Evolutionary conservation across 179 eudicot species (phyloP), one percentile per base, ranked within the genome.

Genomic region (Actinidia polygama): DNA sequence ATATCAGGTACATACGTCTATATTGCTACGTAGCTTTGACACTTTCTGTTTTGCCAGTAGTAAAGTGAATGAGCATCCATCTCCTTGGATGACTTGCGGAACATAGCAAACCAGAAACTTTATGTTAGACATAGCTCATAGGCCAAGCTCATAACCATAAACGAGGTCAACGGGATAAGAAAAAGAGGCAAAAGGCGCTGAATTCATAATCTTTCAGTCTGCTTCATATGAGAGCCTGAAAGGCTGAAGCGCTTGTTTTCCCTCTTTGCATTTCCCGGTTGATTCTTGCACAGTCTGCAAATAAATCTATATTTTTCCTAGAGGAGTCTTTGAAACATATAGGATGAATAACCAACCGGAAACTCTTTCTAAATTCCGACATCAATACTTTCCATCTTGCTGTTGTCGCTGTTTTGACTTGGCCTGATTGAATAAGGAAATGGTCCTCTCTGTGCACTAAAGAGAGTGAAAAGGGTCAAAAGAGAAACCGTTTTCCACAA

Each of bases 1-100:
- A 63, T 82, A 59, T 87, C 93, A 89, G 91, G 99, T 93, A 87
- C 49, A 49, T 64, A 68, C 79, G 70, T 73, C 62, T 46, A n/a
- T 70, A 24, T 68, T 46, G 23, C 44, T 49, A 19, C 30, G 4
- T 72, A 7, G 76, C 40, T 36, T 44, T 73, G 76, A 23, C 53
- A 49, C 26, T 46, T 18, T 12, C 64, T 50, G 36, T 47, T 73
- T 21, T 73, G 11, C 58, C 21, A n/a, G 23, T n/a, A 26, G 18
- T 73, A 23, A 30, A 44, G 40, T 51, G 58, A 73, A 50, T 44
- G 19, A 49, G 23, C n/a, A 18, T 19, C 77, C 76, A 50, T 73
- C 50, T 50, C 58, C 6, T 5, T 51, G 12, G 40, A 23, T 23
- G 57, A 51, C n/a, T 44, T 46, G 26, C 14, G 24, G 5, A 8